Percentiles rank a stretch among this genome's conserved stretches.
Evolutionary conservation across 2,329 filamentous ascomycete genomes (phyloP).

Genomic region (Phialophora chinensis): DNA sequence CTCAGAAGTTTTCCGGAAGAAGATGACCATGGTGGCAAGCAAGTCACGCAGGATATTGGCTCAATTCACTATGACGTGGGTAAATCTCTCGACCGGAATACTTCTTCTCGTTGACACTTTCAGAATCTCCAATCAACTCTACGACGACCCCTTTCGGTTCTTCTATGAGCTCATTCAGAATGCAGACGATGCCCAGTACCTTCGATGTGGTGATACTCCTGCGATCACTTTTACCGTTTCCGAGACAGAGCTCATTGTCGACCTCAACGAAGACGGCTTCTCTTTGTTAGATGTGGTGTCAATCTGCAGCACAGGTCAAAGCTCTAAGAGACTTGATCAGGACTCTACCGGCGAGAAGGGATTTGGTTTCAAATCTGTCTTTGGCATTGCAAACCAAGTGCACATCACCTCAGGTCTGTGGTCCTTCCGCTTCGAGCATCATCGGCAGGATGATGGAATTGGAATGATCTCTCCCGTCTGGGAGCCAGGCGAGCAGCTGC

Average conservation of each 20-base stretch:
- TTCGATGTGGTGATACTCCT: conserved; percentile 9
- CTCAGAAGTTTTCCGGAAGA: conserved; percentile 13
- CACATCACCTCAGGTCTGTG: conserved; percentile 31
- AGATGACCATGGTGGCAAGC: conserved; percentile 19
- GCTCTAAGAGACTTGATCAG: conserved; percentile 44
- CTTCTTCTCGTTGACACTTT: conserved; percentile 9
- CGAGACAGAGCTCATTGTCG: conserved; percentile 22
- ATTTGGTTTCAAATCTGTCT: conserved; percentile 48
- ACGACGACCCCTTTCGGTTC: conserved; percentile 36
- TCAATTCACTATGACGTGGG: conserved; percentile 29
- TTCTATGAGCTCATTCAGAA: conserved; percentile 51
- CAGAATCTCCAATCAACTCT: conserved; percentile 29
- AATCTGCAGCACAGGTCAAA: conserved; percentile 47
- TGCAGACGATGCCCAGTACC: conserved; percentile 46
- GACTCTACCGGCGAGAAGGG: conserved; percentile 46
- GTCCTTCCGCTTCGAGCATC: conserved; percentile 38
- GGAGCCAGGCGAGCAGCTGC: conserved; percentile 18
- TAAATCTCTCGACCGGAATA: not conserved
- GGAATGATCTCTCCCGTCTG: conserved; percentile 32
- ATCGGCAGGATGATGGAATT: conserved; percentile 26
- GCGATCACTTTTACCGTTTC: conserved; percentile 16
- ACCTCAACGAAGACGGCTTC: conserved; percentile 53
- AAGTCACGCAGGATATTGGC: conserved; percentile 19
- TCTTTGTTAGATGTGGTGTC: conserved; percentile 44
- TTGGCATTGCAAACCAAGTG: conserved; percentile 42